Base-by-base conservation (phyloP, 805 yeast genomes). In the Maudiozyma bulderi region DNA sequence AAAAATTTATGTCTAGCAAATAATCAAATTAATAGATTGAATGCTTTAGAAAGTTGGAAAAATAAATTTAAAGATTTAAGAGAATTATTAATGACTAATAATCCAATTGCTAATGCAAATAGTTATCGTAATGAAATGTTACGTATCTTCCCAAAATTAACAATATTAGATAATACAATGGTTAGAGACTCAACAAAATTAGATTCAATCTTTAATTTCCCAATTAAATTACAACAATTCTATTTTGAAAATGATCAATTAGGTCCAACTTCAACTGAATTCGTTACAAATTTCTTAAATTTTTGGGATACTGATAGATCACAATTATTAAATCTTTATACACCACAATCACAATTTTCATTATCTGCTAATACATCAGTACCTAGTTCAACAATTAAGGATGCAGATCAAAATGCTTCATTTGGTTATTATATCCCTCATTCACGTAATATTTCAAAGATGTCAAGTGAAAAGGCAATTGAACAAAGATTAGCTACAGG, bases 341-440 rank as follows among this genome's bases (percentile, higher is more conserved):
- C 93, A 47, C 77, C 78, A 44, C 84, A 83, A 58, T 87, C 97
- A 0, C 86, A 84, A 61, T 91, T 93, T 58, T 89, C 97, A 0
- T 62, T 84, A 48, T 84, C 86, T 52, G 80, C 83, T 26, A 95
- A 88, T 66, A 71, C 86, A 0, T 70, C 81, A 0, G 83, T 84
- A 43, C 91, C 95, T 8, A 68, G 61, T 15, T 64, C 67, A 34
- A 64, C 72, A 11, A 60, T 61, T 2, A 54, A 61, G 26, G 54
- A 62, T 15, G 55, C 65, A 6, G 69, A 66, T 47, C 65, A 62
- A 47, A 68, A 60, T 32, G 66, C 72, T 3, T 63, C 77, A 1
- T 84, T 86, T 73, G 82, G 84, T 14, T 75, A 78, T 57, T 90
- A 89, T 64, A 67, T 85, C 8, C 75, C 84, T 3, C 70, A 78